phyloP scores from a whole-genome alignment of 2,329 filamentous ascomycete genomes.

The Chaetomiaceae sp. region DNA sequence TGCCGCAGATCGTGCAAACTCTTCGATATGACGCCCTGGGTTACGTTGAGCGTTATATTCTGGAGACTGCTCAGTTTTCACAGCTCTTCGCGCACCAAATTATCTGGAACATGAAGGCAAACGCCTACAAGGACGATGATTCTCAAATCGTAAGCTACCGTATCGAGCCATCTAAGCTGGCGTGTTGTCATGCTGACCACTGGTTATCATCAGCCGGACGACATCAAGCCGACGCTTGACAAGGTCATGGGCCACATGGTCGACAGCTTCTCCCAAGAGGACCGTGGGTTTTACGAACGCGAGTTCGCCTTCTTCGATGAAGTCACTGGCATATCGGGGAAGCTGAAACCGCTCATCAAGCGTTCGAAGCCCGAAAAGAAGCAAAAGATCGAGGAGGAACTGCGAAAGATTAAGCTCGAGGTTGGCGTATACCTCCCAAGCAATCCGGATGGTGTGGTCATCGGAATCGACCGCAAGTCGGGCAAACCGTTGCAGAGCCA shows the following conservation, averaged over 20 bases:
- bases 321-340: conserved; percentile 91
- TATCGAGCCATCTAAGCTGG: not conserved
- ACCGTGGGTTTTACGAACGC: conserved; percentile 82
- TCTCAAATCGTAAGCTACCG: conserved; percentile 67
- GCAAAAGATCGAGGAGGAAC: conserved; percentile 96
- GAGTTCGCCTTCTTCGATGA: conserved; percentile 99
- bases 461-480: conserved; percentile 96
- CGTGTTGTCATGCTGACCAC: conserved; percentile 5
- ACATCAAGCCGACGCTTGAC: conserved; percentile 89
- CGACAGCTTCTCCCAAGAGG: conserved; percentile 70
- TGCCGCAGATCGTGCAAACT: conserved; percentile 95
- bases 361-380: conserved; percentile 94
- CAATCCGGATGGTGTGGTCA: conserved; percentile 94
- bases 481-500: conserved; percentile 97
- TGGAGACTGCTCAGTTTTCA: conserved; percentile 96
- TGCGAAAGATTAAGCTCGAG: conserved; percentile 95
- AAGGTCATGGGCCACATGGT: conserved; percentile 82
- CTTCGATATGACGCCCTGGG: conserved; percentile 88
- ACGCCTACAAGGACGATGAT: conserved; percentile 96
- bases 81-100: conserved; percentile 98
- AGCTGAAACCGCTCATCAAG: conserved; percentile 90
- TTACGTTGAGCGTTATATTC: conserved; percentile 92
- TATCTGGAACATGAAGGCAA: conserved; percentile 99
- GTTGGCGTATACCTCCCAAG: conserved; percentile 95
- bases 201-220: conserved; percentile 59